Percentiles rank a stretch among this genome's conserved stretches.
Evolutionary conservation across 495 filamentous ascomycete species (phyloP).

Genomic region (Penicillium bovifimosum): DNA sequence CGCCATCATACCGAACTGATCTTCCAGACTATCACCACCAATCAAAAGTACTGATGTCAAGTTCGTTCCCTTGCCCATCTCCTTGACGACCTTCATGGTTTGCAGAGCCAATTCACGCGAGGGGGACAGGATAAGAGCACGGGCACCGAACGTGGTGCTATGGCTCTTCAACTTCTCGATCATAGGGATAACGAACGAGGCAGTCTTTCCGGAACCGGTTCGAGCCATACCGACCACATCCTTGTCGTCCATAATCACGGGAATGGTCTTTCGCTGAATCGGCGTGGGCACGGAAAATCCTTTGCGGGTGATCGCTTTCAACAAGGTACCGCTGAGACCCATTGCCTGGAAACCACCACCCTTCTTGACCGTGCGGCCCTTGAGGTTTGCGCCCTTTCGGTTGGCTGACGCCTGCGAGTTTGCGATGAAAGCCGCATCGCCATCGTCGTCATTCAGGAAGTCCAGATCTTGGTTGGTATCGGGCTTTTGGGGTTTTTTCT

Average conservation of each 20-base stretch:
- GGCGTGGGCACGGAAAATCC: constrained; percentile 94
- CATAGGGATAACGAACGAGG: constrained; percentile 97
- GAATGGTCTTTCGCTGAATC: constrained; percentile 95
- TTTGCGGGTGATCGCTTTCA: constrained; percentile 86
- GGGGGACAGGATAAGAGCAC: constrained; percentile 83
- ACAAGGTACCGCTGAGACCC: constrained; percentile 76
- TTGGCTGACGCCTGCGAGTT: constrained; percentile 77
- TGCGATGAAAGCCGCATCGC: constrained; percentile 86
- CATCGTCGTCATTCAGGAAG: constrained; percentile 50
- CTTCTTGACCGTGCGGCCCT: constrained; percentile 83
- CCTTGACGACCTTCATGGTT: constrained; percentile 93
- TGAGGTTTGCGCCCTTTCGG: constrained; percentile 73
- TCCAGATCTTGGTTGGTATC: constrained; percentile 37
- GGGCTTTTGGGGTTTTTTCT: constrained; percentile 29
- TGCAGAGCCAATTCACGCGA: constrained; percentile 91
- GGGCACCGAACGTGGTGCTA: constrained; percentile 73
- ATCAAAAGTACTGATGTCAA: constrained; percentile 82
- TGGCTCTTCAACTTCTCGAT: constrained; percentile 90
- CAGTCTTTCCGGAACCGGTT: constrained; percentile 95
- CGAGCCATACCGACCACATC: constrained; percentile 98
- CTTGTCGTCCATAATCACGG: constrained; percentile 76
- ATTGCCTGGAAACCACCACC: constrained; percentile 95
- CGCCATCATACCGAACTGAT: constrained; percentile 91
- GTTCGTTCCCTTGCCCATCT: constrained; percentile 85
- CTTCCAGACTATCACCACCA: constrained; percentile 91